These are phyloP conservation scores for Vigna mungo DNA, from an alignment of 306 rosid species.

Conservation along the genomic window DNA sequence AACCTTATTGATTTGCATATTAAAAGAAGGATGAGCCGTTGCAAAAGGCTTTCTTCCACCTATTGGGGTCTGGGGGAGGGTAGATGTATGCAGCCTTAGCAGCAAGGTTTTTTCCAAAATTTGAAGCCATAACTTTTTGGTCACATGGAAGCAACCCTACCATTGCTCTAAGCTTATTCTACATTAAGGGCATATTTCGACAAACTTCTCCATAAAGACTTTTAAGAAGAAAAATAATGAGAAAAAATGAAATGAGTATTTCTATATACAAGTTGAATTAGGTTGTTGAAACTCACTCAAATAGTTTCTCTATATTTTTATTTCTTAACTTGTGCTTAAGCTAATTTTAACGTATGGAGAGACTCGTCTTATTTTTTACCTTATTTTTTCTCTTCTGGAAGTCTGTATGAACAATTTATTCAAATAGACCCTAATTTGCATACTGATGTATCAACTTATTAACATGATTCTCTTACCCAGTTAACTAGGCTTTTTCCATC, in stretches of 20 bases:
- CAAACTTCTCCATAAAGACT: too few relatives aligned
- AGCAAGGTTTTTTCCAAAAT: background rate
- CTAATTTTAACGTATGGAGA: too few relatives aligned
- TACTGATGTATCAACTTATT: background rate
- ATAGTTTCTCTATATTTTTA: too few relatives aligned
- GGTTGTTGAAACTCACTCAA: too few relatives aligned
- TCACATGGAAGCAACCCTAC: background rate
- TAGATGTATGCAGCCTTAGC: background rate
- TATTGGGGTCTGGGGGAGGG: background rate
- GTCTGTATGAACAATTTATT: too few relatives aligned
- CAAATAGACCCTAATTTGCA: background rate
- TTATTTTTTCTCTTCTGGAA: too few relatives aligned
- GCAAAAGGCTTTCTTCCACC: conserved; percentile 2
- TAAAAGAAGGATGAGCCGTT: background rate
- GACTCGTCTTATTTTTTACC: too few relatives aligned
- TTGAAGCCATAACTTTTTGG: background rate
- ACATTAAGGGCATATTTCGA: background rate
- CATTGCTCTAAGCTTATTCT: background rate
- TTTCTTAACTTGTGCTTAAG: too few relatives aligned
- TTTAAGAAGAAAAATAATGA: too few relatives aligned
- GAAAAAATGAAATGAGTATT: too few relatives aligned
- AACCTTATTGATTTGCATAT: background rate
- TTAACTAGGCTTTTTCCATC: conserved; percentile 49
- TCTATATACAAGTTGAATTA: too few relatives aligned
- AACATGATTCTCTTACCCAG: conserved; percentile 55